These are phyloP conservation scores for Coprinopsis sp. DNA, from an alignment of 768 basidiomycete species.

Conservation along the genomic window DNA sequence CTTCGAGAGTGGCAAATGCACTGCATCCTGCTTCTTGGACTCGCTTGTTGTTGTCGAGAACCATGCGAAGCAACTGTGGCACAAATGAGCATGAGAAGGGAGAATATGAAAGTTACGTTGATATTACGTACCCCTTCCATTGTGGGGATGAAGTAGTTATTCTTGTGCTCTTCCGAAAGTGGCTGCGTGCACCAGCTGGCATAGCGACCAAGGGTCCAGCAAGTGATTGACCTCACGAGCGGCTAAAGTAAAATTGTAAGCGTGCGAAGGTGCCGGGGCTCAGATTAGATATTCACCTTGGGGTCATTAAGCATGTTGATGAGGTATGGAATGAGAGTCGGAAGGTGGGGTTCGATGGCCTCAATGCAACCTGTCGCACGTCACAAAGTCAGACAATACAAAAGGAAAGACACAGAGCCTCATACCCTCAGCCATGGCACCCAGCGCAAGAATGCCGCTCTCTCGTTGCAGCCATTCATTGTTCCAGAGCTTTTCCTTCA, in stretches of 20 bases:
- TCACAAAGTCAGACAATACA: conserved; percentile 8
- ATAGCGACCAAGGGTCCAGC: conserved; percentile 99
- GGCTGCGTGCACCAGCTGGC: conserved; percentile 95
- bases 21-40: conserved; percentile 99
- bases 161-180: conserved; percentile 82
- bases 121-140: conserved; percentile 82
- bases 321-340: conserved; percentile 89
- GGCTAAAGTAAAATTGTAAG: conserved; percentile 49
- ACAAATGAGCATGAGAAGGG: not conserved
- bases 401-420: conserved; percentile 9
- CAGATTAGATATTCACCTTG: conserved; percentile 54
- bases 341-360: conserved; percentile 89
- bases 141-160: conserved; percentile 88
- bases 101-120: conserved; percentile 5
- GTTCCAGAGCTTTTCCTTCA: conserved; percentile 94
- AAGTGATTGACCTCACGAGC: conserved; percentile 95
- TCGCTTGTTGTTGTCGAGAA: conserved; percentile 96
- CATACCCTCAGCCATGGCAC: conserved; percentile 97
- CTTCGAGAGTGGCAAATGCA: conserved; percentile 97
- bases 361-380: conserved; percentile 81
- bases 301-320: conserved; percentile 86
- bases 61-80: conserved; percentile 89
- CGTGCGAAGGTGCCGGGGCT: conserved; percentile 6
- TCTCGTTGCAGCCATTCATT: conserved; percentile 91
- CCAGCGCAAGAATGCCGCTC: conserved; percentile 91